Percentiles rank a stretch among this genome's conserved stretches.
These are phyloP conservation scores for Sporothrix pseudoabietina DNA, from an alignment of 2,329 filamentous ascomycete species.

Conservation along the genomic window DNA sequence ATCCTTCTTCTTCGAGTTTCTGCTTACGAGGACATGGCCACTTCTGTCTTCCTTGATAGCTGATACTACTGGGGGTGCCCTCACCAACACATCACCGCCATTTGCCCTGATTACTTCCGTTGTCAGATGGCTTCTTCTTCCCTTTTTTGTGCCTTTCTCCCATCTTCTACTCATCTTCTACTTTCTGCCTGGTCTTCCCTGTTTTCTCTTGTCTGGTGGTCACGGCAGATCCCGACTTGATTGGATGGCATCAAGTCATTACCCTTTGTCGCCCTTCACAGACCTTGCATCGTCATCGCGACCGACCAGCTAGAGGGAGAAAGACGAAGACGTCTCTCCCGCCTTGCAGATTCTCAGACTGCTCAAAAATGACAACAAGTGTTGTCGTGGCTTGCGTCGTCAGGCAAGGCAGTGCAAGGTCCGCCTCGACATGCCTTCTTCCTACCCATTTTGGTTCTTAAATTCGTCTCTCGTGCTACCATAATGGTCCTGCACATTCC, in stretches of 20 bases:
- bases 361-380: neutral
- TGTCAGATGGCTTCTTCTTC: neutral
- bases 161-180: neutral
- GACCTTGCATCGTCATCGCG: constrained; percentile 1
- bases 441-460: neutral
- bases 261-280: no score
- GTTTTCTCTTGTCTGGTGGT: neutral
- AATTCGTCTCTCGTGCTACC: neutral
- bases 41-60: neutral
- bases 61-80: neutral
- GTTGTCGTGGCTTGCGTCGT: neutral
- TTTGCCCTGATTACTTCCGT: neutral
- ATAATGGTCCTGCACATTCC: neutral
- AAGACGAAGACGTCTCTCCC: neutral
- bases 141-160: neutral
- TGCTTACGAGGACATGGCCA: constrained; percentile 17
- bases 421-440: neutral
- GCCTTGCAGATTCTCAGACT: neutral
- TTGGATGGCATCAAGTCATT: neutral
- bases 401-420: neutral
- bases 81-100: neutral
- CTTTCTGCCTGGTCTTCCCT: neutral
- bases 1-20: neutral
- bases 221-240: neutral
- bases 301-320: neutral